Evolutionary conservation across 495 filamentous ascomycete species (phyloP).

Genomic region (Xylaria flabelliformis): DNA sequence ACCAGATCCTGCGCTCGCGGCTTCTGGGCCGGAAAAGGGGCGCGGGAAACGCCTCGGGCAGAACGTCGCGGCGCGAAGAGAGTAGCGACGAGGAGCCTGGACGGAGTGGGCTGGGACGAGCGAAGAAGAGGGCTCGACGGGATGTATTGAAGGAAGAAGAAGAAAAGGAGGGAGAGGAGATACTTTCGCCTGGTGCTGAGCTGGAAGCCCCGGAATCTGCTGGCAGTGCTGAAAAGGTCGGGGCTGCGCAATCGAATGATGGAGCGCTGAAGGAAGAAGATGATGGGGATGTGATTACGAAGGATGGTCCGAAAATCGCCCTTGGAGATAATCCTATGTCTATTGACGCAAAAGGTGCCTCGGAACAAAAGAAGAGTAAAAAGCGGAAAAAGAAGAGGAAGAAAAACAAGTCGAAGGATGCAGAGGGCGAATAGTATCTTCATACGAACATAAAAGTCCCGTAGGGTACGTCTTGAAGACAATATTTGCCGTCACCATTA

Average conservation of each 20-base stretch:
- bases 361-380: constrained; percentile 58
- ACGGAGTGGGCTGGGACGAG: constrained; percentile 60
- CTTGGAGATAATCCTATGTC: not conserved
- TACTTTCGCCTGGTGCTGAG: not conserved
- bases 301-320: constrained; percentile 1
- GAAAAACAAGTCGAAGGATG: constrained; percentile 26
- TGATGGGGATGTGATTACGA: constrained; percentile 23
- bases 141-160: constrained; percentile 30
- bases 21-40: constrained; percentile 40
- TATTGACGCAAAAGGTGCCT: constrained; percentile 26
- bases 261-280: constrained; percentile 13
- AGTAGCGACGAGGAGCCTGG: constrained; percentile 68
- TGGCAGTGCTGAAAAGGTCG: constrained; percentile 15
- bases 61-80: constrained; percentile 39
- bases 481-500: not conserved
- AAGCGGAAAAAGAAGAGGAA: constrained; percentile 57
- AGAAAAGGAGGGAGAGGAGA: constrained; percentile 29
- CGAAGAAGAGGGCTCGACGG: constrained; percentile 38
- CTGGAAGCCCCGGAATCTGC: not conserved
- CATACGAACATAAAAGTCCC: not conserved
- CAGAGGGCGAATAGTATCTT: constrained; percentile 10
- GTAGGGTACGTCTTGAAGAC: not conserved
- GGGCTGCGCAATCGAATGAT: constrained; percentile 9
- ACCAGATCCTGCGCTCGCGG: constrained; percentile 37
- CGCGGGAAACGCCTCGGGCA: constrained; percentile 13